Evolutionary conservation across 2,329 filamentous ascomycete genomes (phyloP).

Genomic region (Penicillium polonicum): DNA sequence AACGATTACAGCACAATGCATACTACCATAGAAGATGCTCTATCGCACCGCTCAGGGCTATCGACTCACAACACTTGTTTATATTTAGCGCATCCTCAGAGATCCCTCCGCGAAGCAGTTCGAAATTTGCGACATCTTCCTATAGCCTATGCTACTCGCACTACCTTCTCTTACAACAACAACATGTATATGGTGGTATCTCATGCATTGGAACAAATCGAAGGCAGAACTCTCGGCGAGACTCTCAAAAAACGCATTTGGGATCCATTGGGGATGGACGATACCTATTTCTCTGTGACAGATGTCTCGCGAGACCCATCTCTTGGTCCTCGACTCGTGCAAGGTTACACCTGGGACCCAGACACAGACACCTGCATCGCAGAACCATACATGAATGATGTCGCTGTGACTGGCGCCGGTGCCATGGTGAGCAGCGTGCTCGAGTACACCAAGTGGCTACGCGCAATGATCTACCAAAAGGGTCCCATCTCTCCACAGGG

Average conservation of each 20-base stretch:
- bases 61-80: constrained; percentile 19
- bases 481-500: no score
- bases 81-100: background rate
- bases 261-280: no score
- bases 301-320: constrained; percentile 11
- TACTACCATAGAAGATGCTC: constrained; percentile 35
- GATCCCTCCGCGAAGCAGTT: constrained; percentile 14
- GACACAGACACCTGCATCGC: constrained; percentile 12
- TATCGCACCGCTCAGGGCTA: constrained; percentile 36
- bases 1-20: constrained; percentile 29
- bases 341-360: constrained; percentile 23
- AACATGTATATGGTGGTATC: background rate
- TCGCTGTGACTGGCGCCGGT: no score
- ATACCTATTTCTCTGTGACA: constrained; percentile 23
- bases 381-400: constrained; percentile 13
- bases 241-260: no score
- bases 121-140: constrained; percentile 22
- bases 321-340: constrained; percentile 9
- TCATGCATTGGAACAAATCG: no score
- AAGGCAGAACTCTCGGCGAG: no score
- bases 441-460: no score
- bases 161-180: constrained; percentile 25
- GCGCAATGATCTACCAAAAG: no score
- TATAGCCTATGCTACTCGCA: constrained; percentile 20
- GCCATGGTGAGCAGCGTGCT: no score